Evolutionary conservation across 1,284 basidiomycete genomes (phyloP), one percentile per base, ranked within the genome.

Genomic region (Vanrija pseudolonga): DNA sequence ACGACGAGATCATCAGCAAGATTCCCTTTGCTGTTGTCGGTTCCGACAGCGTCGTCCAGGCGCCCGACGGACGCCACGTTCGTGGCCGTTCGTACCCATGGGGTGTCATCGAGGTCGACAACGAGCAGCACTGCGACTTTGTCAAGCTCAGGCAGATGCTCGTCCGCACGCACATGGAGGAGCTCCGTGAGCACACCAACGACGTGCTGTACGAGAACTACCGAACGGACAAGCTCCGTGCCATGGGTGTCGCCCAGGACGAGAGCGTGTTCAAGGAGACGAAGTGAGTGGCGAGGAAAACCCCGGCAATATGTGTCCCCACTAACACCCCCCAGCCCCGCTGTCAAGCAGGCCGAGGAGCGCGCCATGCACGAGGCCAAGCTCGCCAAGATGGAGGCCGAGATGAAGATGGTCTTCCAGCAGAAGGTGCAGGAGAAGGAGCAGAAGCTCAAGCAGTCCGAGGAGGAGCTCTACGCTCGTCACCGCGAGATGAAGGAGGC

Each of bases 321-420:
- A 39, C 42, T 50, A 45, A 61, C 47, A 15, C 2, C 14, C n/a
- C 44, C 9, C 62, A 96, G 92, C 78, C 93, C 93, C 60, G 92
- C 92, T 53, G 88, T 88, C 60, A 89, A 93, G 77, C 85, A 92
- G 80, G 91, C 93, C 65, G 94, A 98, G 74, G 94, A 98, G 76
- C 88, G 93, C 56, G 82, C 89, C 51, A 78, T 93, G 72, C 91
- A 95, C 77, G 91, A 95, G 63, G 89, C 90, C 64, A 97, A 97
- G 77, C 84, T 98, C 57, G 84, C 89, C 56, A 98, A 97, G 86
- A 97, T 97, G 93, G 93, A 98, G 80, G 88, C 90, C 55, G 93
- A 97, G 82, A 95, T 96, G 92, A 94, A 93, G 84, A 90, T 92
- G 88, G 93, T 98, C 66, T 98, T 98, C 89, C 91, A 94, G 76